Evolutionary conservation across 345 rosid genomes (phyloP).

Genomic region (Salix viminalis): DNA sequence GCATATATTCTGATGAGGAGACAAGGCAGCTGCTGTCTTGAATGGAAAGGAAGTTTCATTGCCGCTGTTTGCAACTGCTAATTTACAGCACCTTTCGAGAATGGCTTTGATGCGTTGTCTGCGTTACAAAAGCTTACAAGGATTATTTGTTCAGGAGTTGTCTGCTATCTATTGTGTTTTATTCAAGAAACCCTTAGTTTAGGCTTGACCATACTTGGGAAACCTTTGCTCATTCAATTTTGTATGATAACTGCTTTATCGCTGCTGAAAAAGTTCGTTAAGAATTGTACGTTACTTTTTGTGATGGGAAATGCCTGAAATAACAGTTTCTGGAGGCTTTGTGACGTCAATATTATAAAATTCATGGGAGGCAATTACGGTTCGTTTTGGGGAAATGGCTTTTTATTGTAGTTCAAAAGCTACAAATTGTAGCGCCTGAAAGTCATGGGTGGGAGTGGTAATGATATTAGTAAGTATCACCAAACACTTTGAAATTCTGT

Average conservation of each 20-base stretch:
- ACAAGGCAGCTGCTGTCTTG: not conserved
- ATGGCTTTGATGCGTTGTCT: not conserved
- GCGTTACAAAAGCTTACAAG: not conserved
- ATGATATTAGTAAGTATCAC: no score
- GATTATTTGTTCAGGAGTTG: not conserved
- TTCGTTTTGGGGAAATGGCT: not conserved
- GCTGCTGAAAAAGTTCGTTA: not conserved
- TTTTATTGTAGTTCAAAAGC: no score
- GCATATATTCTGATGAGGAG: conserved; percentile 66
- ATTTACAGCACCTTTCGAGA: not conserved
- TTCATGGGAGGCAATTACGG: not conserved
- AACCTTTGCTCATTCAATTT: not conserved
- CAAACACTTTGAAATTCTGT: no score
- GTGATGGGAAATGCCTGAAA: not conserved
- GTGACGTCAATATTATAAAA: not conserved
- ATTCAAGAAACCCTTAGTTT: not conserved
- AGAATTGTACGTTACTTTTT: not conserved
- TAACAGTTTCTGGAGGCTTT: not conserved
- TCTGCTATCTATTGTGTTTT: not conserved
- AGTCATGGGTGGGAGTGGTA: no score
- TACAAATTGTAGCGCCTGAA: no score
- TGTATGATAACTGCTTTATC: not conserved
- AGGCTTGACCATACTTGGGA: not conserved
- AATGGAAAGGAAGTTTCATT: not conserved
- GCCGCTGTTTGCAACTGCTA: not conserved